These are phyloP conservation scores for Scheffersomyces quercinus DNA, from an alignment of 1,139 yeast species.

Conservation along the genomic window DNA sequence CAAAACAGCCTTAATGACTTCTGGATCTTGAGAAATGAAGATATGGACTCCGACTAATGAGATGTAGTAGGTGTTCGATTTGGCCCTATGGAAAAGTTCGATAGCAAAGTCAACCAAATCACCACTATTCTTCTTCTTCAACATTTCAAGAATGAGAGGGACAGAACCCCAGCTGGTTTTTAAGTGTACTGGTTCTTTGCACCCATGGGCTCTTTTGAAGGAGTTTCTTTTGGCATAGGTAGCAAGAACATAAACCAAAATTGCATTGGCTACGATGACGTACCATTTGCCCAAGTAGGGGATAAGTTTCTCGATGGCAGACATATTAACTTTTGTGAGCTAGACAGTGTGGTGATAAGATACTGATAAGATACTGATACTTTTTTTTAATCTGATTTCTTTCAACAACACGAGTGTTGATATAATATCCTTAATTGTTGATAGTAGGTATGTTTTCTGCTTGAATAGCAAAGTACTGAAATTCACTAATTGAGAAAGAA, in stretches of 20 bases:
- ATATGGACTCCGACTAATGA: slow-evolving; percentile 14
- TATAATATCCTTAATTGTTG: no score
- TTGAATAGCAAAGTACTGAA: no score
- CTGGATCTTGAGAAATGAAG: slow-evolving; percentile 22
- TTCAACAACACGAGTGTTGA: no score
- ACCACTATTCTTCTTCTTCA: slow-evolving; percentile 12
- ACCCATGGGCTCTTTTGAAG: slow-evolving; percentile 20
- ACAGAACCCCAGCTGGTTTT: slow-evolving; percentile 9
- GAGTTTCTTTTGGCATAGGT: slow-evolving; percentile 8
- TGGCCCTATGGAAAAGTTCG: slow-evolving; percentile 3
- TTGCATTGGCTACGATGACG: slow-evolving; percentile 10
- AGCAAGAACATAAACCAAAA: slow-evolving; percentile 11
- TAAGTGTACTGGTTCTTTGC: slow-evolving; percentile 15
- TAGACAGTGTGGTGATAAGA: no score
- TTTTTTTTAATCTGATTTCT: no score
- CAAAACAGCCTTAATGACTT: slow-evolving; percentile 24
- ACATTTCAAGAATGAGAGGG: slow-evolving; percentile 7
- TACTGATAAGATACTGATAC: no score
- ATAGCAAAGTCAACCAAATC: slow-evolving; percentile 11
- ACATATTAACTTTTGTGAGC: no score
- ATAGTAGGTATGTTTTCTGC: no score
- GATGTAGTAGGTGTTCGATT: slow-evolving; percentile 5
- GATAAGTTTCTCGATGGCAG: no score
- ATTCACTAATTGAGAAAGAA: no score
- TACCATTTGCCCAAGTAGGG: slow-evolving; percentile 16